Base-by-base conservation (phyloP, 1,284 basidiomycete genomes). In the Apiotrichum brassicae region DNA sequence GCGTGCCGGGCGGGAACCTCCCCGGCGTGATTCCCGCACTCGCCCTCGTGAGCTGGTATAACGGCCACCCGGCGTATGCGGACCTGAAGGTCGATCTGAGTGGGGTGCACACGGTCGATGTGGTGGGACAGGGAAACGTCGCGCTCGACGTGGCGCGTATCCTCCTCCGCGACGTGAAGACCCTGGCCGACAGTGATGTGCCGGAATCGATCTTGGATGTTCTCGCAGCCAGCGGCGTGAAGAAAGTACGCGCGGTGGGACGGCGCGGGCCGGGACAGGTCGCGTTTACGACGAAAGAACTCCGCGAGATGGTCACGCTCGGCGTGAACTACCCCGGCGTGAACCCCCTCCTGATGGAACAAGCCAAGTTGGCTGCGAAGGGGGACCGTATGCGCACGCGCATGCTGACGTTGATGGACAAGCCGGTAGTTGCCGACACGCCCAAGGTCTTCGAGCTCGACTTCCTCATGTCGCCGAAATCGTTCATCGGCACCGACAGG, bases 51-150 rank as follows among this genome's bases (percentile, higher is more conserved):
- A 87, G 93, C 62, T 98, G 94, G 94, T 99, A 99, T 75, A 98
- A 95, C 32, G 84, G 82, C 36, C 92, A 98, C 70, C 93, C 93
- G 1, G 76, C 77, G 32, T 73, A 72, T 23, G 59, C 64, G 1
- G 79, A 73, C 22, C 62, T 81, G 13, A 51, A 58, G 0, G 65
- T 70, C 2, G 60, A 73, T 35, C 78, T 97, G 0, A 76, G 82
- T 28, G 76, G 76, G 26, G 72, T 82, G 0, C 68, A 77, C 6
- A 85, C 91, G 57, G 83, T 95, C 37, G 83, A 87, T 0, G 76
- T 98, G 41, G 85, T 98, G 40, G 94, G 95, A 0, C 90, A 94
- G 55, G 94, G 95, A 14, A 98, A 99, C 63, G 95, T 99, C 43
- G 87, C 93, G 4, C 77, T 99, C 20, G 95, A 99, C 61, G 79